phyloP scores from a whole-genome alignment of 805 yeast species.

The Saturnispora gosingensis region DNA sequence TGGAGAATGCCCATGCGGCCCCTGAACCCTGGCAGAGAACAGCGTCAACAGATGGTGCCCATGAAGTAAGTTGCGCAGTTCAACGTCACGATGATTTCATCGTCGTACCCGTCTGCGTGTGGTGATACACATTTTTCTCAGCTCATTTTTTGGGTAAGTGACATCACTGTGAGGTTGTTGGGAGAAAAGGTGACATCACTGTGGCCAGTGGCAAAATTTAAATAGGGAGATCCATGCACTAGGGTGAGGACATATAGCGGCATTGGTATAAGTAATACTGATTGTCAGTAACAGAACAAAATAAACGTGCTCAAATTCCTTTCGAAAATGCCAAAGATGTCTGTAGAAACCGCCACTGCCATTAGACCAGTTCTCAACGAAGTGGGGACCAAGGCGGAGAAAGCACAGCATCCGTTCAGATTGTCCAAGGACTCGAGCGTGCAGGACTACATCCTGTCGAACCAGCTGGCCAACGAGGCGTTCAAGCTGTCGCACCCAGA shows the following conservation, averaged over 20 bases:
- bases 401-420: slow-evolving; percentile 29
- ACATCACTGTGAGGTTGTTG: neutral
- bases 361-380: neutral
- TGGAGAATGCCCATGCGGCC: no score
- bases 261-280: neutral
- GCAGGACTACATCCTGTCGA: slow-evolving; percentile 40
- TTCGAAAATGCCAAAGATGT: slow-evolving; percentile 10
- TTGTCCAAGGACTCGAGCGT: slow-evolving; percentile 39
- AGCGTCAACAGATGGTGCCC: no score
- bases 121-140: neutral
- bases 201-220: neutral
- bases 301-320: slow-evolving; percentile 7
- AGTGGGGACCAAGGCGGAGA: slow-evolving; percentile 4
- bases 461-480: slow-evolving; percentile 36
- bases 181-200: slow-evolving; percentile 3
- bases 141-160: neutral
- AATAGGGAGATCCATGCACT: neutral
- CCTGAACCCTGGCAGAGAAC: no score
- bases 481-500: slow-evolving; percentile 44
- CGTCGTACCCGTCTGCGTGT: neutral
- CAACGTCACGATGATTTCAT: neutral
- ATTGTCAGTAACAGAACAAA: neutral
- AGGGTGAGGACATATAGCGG: no score
- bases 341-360: slow-evolving; percentile 5
- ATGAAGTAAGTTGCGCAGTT: no score